Evolutionary conservation across 495 filamentous ascomycete genomes (phyloP).

Genomic region (Hypoxylon crocopeplum): DNA sequence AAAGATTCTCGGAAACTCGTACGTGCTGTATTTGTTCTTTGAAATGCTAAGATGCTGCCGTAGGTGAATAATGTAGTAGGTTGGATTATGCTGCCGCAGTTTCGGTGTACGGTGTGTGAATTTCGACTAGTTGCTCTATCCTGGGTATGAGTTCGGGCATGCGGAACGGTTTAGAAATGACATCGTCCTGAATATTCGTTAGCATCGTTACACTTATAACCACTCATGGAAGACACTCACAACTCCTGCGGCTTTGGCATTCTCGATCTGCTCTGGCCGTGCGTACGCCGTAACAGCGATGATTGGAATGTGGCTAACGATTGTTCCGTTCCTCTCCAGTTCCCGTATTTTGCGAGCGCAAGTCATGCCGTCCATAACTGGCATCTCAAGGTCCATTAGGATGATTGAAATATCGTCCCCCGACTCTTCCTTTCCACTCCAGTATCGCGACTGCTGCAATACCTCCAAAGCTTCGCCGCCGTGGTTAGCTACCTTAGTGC

Average conservation of each 20-base stretch:
- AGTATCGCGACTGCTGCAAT: slow-evolving; percentile 55
- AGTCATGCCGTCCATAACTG: slow-evolving; percentile 83
- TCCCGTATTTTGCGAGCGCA: slow-evolving; percentile 73
- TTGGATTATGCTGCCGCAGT: slow-evolving; percentile 17
- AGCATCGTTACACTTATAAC: slow-evolving; percentile 36
- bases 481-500: slow-evolving; percentile 76
- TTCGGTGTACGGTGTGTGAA: slow-evolving; percentile 28
- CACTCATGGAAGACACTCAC: slow-evolving; percentile 42
- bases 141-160: slow-evolving; percentile 74
- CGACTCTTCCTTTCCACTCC: slow-evolving; percentile 47
- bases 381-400: slow-evolving; percentile 89
- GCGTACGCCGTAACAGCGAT: slow-evolving; percentile 85
- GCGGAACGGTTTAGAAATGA: slow-evolving; percentile 82
- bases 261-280: slow-evolving; percentile 67
- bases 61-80: background rate
- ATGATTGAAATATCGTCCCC: slow-evolving; percentile 65
- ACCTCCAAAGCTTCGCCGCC: slow-evolving; percentile 74
- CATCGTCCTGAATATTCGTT: slow-evolving; percentile 65
- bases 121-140: slow-evolving; percentile 60
- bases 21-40: background rate
- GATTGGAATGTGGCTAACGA: slow-evolving; percentile 70
- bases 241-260: slow-evolving; percentile 59
- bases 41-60: background rate
- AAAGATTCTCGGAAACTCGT: background rate
- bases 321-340: slow-evolving; percentile 61